Base-by-base conservation (phyloP, 1,139 yeast genomes). In the Sugiyamaella paludigena region DNA sequence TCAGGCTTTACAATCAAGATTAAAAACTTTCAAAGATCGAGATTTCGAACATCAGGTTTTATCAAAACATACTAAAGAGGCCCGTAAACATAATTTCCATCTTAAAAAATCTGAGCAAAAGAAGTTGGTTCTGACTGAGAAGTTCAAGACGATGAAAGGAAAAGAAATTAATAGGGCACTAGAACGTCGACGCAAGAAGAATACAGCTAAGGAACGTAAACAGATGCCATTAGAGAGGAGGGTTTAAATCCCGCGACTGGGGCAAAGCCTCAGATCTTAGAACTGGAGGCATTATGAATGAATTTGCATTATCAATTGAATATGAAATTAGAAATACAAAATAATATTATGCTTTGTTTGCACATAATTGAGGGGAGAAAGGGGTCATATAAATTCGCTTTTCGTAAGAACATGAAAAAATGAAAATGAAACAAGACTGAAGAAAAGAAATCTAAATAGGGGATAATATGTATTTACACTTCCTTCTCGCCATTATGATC, bases 141-240 rank as follows among this genome's bases (percentile, higher is more conserved):
- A 87, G 68, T 92, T 84, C 72, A 94, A 87, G 56, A 71, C 74
- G 51, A 86, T 92, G 96, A 87, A 81, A 72, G 73, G 84, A 40
- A 76, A 78, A 53, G 96, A 92, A 66, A 78, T 95, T 61, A 91
- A 86, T 59, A 85, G 84, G 76, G 89, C 85, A 35, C 80, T 92
- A 78, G 96, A 89, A 70, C 80, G 96, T 66, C 87, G 91, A 78
- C 80, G 98, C 65, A 91, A 91, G 85, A 87, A 84, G 78, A 80
- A 87, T 67, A 76, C 91, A 65, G 96, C 96, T 61, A 87, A 86
- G 71, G 98, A 92, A 68, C 84, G 92, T 71, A 83, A 80, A 67
- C 82, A 80, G 64, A 77, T 91, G 74, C 75, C 75, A 2, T 40
- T 50, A 40, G 65, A 61, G 43, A 58, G 72, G 24, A 52, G 66